Conservation (phyloP, 2,329 filamentous ascomycete genomes). For the Sporothrix variecibatus region DNA sequence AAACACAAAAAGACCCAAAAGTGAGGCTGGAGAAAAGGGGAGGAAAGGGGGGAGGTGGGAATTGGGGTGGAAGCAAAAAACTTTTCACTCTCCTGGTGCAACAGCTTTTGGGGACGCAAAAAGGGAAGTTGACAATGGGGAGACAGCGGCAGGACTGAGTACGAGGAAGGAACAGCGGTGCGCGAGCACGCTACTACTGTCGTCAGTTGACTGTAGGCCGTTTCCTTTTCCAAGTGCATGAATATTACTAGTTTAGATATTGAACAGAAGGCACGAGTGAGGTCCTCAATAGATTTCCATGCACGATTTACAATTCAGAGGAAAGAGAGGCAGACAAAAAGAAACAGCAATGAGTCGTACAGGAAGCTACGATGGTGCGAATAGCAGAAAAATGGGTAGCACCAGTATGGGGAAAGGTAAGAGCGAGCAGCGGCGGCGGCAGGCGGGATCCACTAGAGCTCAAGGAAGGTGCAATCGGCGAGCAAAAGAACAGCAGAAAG, state of each 20-base stretch:
- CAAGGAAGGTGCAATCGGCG: constrained; percentile 2
- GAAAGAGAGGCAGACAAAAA: not conserved
- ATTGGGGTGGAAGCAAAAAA: not conserved
- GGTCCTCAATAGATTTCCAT: not conserved
- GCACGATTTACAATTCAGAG: not conserved
- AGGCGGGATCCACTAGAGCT: constrained; percentile 22
- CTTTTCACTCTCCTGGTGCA: not conserved
- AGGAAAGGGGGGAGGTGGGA: not conserved
- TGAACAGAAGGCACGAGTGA: not conserved
- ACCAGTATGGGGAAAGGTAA: not conserved
- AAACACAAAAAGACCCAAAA: too few species aligned
- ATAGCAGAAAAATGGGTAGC: not conserved
- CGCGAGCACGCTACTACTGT: not conserved
- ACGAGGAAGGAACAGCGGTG: not conserved
- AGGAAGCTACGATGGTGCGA: constrained; percentile 8
- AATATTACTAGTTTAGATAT: not conserved
- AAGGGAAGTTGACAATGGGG: not conserved
- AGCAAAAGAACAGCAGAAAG: not conserved
- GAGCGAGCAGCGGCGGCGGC: constrained; percentile 10
- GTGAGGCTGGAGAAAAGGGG: not conserved
- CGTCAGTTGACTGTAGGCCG: not conserved
- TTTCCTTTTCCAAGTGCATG: not conserved
- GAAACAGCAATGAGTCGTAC: not conserved
- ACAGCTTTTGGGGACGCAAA: not conserved
- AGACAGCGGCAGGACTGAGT: not conserved